These are phyloP conservation scores for Aspergillus sclerotiicarbonarius DNA, from an alignment of 495 filamentous ascomycete genomes.

Conservation along the genomic window DNA sequence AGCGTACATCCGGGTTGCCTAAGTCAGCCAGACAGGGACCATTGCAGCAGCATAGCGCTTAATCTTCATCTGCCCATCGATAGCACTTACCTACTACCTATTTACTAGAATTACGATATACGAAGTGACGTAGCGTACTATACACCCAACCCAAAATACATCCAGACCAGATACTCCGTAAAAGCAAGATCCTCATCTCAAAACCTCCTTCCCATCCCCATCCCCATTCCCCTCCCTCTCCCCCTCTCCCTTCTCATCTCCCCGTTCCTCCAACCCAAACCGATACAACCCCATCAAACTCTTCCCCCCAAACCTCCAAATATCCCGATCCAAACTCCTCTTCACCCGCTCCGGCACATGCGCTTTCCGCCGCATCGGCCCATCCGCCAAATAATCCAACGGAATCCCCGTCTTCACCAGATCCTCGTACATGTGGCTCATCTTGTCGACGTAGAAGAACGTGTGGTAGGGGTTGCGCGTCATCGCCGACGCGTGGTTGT, in stretches of 20 bases:
- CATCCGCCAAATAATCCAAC: constrained; percentile 31
- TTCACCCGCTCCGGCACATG: constrained; percentile 15
- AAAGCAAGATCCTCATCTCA: neutral
- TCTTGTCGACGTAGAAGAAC: constrained; percentile 18
- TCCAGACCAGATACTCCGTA: neutral
- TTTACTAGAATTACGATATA: constrained; percentile 1
- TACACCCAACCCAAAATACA: constrained; percentile 1
- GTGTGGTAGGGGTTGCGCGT: constrained; percentile 33
- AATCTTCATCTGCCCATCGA: neutral
- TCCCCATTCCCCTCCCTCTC: neutral
- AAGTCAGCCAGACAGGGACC: neutral
- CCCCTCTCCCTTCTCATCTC: constrained; percentile 1
- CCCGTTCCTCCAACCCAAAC: constrained; percentile 13
- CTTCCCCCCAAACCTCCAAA: constrained; percentile 20
- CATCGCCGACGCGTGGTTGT: constrained; percentile 28
- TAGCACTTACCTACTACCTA: neutral
- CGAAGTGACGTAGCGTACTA: neutral
- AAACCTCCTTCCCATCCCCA: neutral
- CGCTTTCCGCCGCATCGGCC: constrained; percentile 24
- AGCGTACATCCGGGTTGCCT: constrained; percentile 35
- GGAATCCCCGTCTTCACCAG: constrained; percentile 27
- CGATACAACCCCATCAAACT: constrained; percentile 32
- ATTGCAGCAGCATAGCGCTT: neutral
- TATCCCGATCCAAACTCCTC: constrained; percentile 21
- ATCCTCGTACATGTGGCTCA: constrained; percentile 25